Base-by-base conservation (phyloP, 768 basidiomycete species). In the Trametes cinnabarina region DNA sequence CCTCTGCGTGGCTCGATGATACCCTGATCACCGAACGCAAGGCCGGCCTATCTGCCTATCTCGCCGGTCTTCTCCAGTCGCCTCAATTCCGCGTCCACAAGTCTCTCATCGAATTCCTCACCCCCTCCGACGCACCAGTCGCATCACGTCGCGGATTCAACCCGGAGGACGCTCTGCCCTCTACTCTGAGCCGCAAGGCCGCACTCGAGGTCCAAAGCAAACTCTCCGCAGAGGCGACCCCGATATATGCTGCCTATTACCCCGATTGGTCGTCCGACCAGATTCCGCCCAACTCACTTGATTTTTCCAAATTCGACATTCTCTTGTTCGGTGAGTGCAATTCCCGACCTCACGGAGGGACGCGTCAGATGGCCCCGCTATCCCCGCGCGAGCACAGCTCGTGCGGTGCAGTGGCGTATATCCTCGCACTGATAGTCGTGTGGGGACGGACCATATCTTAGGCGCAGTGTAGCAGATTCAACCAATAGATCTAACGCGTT, bases 271-370 rank as follows among this genome's bases (percentile, higher is more conserved):
- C 73, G 39, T 75, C 71, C 1, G 70, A 68, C 20, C 69, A 67
- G 12, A 71, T 80, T 53, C 75, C 84, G 4, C 87, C 87, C 5
- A 82, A 84, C 69, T 67, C 66, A 3, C 69, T 90, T 43, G 80
- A 89, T 67, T 90, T 77, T 67, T 78, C 77, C 57, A 79, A 83
- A 66, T 87, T 86, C 63, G 85, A 89, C 68, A 78, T 87, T 53
- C 71, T 88, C 42, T 83, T 84, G 68, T 88, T 84, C 58, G 82
- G 85, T 86, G 44, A 57, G 75, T 63, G 20, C 42, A 41, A n/a
- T 20, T 8, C 11, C 22, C 57, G 26, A 10, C 35, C 15, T 60
- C 32, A 35, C 42, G 49, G 42, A 32, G 30, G 6, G 17, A 20
- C 39, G 43, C 28, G 30, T 22, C 34, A 11, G 28, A 14, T 1